A percentile compares a stretch with the other conserved stretches of the same genome.
Evolutionary conservation across 305 asterid species (phyloP).

Genomic region (Solanum hybrid): DNA sequence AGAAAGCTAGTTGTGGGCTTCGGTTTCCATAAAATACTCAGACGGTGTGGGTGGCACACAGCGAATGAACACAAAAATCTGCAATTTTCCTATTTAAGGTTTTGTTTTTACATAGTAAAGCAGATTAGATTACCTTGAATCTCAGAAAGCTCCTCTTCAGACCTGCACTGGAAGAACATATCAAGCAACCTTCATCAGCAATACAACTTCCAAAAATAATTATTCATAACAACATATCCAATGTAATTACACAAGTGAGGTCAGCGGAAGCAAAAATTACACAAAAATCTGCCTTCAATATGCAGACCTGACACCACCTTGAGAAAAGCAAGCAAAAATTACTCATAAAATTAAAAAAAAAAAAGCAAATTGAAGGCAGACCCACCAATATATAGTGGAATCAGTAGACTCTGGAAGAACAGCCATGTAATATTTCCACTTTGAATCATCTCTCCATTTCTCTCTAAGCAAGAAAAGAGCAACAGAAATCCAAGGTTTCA

Average conservation of each 20-base stretch:
- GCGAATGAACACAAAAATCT: neutral
- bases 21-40: neutral
- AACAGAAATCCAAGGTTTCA: conserved; percentile 88
- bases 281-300: neutral
- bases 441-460: conserved; percentile 56
- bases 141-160: conserved; percentile 96
- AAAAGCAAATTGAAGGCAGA: conserved; percentile 9
- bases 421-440: conserved; percentile 61
- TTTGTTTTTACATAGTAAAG: neutral
- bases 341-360: neutral
- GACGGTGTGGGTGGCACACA: neutral
- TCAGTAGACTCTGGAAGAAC: conserved; percentile 63
- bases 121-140: conserved; percentile 60
- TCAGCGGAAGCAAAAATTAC: neutral
- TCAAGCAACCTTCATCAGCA: conserved; percentile 32
- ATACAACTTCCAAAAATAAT: neutral
- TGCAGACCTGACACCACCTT: neutral
- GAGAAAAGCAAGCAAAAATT: neutral
- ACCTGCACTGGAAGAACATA: conserved; percentile 88
- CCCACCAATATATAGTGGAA: conserved; percentile 95
- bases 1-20: neutral
- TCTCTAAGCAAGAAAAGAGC: conserved; percentile 73
- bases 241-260: neutral
- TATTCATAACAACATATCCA: neutral
- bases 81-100: neutral